Evolutionary conservation across 805 yeast genomes (phyloP).

Genomic region (Candida quercuum): DNA sequence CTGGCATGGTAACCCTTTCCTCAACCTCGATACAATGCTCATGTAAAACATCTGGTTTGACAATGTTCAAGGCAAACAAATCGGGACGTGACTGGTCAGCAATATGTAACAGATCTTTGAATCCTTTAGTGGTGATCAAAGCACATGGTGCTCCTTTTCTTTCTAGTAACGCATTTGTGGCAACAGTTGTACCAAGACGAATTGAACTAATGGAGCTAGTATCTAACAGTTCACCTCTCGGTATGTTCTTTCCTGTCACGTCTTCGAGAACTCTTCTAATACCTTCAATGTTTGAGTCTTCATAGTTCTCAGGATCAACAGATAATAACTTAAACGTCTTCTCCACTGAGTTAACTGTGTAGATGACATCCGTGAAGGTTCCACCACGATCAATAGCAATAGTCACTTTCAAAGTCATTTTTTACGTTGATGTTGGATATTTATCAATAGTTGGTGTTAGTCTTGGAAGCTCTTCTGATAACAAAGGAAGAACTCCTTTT

Average conservation of each 20-base stretch:
- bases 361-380: constrained; percentile 43
- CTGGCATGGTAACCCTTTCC: constrained; percentile 57
- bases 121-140: constrained; percentile 44
- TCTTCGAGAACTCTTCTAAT: constrained; percentile 40
- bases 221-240: constrained; percentile 27
- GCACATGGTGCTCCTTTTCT: constrained; percentile 46
- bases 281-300: constrained; percentile 48
- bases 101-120: constrained; percentile 43
- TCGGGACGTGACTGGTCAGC: constrained; percentile 51
- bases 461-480: neutral
- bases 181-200: constrained; percentile 46
- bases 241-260: constrained; percentile 29
- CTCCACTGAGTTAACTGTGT: constrained; percentile 34
- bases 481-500: too few species aligned
- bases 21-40: constrained; percentile 40
- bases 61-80: constrained; percentile 43
- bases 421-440: neutral
- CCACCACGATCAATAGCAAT: constrained; percentile 31
- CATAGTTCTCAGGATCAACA: constrained; percentile 42
- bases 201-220: constrained; percentile 35
- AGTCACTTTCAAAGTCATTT: constrained; percentile 9
- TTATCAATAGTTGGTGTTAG: neutral
- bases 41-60: constrained; percentile 41
- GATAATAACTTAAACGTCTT: constrained; percentile 41
- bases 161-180: constrained; percentile 49